phyloP scores from a whole-genome alignment of 2,329 filamentous ascomycete species.

The Scedosporium boydii region DNA sequence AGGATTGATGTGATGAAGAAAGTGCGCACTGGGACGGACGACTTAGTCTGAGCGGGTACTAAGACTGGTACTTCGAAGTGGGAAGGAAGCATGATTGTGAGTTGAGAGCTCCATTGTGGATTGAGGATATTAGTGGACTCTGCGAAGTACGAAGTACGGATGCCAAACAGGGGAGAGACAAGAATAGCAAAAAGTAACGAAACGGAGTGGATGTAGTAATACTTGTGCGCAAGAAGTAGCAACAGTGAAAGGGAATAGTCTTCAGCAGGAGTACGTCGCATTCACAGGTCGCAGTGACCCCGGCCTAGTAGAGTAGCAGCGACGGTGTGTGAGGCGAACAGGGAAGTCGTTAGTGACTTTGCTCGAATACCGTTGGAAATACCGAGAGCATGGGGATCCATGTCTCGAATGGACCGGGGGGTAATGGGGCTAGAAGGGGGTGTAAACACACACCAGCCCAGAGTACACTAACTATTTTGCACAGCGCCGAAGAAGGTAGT shows the following conservation, averaged over 20 bases:
- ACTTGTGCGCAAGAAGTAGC: not conserved
- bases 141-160: not conserved
- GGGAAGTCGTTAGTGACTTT: not conserved
- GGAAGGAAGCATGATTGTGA: too few relatives aligned
- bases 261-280: not conserved
- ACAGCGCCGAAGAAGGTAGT: not conserved
- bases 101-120: too few relatives aligned
- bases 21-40: not conserved
- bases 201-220: not conserved
- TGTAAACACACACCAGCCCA: not conserved
- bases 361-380: not conserved
- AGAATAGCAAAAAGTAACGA: not conserved
- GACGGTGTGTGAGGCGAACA: too few relatives aligned
- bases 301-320: too few relatives aligned
- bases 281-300: not conserved
- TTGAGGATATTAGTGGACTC: not conserved
- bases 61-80: too few relatives aligned
- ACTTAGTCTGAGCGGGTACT: too few relatives aligned
- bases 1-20: not conserved
- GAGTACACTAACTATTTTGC: too few relatives aligned
- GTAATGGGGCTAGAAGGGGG: not conserved
- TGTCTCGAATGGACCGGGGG: not conserved
- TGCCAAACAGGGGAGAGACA: not conserved
- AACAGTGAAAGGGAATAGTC: not conserved
- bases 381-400: slow-evolving; percentile 1